Conservation (phyloP, 148 eudicot species). For the Rhododendron ferrugineum region DNA sequence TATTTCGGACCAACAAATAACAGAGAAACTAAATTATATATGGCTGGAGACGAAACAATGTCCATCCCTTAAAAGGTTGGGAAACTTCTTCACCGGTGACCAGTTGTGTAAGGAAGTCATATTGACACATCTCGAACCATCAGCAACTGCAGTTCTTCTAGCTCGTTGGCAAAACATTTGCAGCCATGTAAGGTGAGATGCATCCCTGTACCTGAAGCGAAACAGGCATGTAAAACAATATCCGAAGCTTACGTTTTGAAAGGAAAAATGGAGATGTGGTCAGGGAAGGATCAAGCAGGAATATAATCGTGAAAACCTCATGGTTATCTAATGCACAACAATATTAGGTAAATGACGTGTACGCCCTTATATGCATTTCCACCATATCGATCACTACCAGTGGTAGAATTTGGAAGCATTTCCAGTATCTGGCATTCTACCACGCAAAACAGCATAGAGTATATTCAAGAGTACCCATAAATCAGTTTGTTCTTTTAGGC, state of each 20-base stretch:
- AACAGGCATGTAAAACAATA: not conserved
- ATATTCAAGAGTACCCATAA: no score
- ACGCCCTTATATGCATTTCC: not conserved
- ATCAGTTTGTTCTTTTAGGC: not conserved
- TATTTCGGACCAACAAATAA: not conserved
- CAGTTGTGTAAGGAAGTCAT: not conserved
- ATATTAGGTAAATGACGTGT: not conserved
- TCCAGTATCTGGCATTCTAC: not conserved
- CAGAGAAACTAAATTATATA: not conserved
- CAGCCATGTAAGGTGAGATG: conserved; percentile 74
- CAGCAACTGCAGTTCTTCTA: conserved; percentile 13
- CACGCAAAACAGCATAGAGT: not conserved
- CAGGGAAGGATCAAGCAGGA: not conserved
- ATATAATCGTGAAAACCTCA: not conserved
- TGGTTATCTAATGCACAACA: not conserved
- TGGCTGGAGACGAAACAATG: not conserved
- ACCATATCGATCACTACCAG: not conserved
- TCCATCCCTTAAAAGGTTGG: not conserved
- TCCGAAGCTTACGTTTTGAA: not conserved
- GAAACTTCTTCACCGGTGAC: not conserved
- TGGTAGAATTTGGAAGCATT: not conserved
- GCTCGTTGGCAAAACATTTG: conserved; percentile 50
- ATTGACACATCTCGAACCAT: not conserved
- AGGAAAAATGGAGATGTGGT: not conserved
- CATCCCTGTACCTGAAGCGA: conserved; percentile 66